Conservation (phyloP, 768 basidiomycete species). For the Dictyophora rubrovolvata region DNA sequence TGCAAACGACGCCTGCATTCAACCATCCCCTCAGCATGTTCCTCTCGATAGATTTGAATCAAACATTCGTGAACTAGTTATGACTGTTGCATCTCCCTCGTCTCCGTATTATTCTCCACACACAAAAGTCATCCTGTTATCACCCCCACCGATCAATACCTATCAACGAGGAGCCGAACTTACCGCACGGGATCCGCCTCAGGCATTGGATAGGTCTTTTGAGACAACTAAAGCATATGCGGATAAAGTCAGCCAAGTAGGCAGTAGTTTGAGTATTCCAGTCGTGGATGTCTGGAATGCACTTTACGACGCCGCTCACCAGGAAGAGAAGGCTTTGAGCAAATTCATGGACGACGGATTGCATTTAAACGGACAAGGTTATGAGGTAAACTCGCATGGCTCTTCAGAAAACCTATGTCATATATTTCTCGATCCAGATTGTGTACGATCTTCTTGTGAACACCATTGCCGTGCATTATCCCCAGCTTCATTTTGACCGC, state of each 20-base stretch:
- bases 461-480: constrained; percentile 46
- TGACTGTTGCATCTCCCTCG: constrained; percentile 47
- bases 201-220: constrained; percentile 49
- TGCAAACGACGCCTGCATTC: constrained; percentile 73
- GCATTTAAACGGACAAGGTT: constrained; percentile 69
- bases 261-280: constrained; percentile 40
- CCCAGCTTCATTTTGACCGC: constrained; percentile 59
- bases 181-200: constrained; percentile 37
- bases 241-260: constrained; percentile 56
- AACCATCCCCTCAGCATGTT: constrained; percentile 63
- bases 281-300: constrained; percentile 67
- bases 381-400: constrained; percentile 28
- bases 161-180: constrained; percentile 44
- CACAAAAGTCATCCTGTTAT: constrained; percentile 71
- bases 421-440: constrained; percentile 32
- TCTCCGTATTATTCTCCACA: constrained; percentile 59
- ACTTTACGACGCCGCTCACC: constrained; percentile 66
- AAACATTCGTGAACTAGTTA: constrained; percentile 57
- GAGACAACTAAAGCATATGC: constrained; percentile 60
- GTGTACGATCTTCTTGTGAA: constrained; percentile 53
- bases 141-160: constrained; percentile 76
- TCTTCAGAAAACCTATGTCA: constrained; percentile 1
- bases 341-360: constrained; percentile 64
- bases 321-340: constrained; percentile 41
- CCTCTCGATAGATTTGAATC: constrained; percentile 51